Conservation (phyloP, 352 stramenopile genomes). For the Globisporangium nodosum region DNA sequence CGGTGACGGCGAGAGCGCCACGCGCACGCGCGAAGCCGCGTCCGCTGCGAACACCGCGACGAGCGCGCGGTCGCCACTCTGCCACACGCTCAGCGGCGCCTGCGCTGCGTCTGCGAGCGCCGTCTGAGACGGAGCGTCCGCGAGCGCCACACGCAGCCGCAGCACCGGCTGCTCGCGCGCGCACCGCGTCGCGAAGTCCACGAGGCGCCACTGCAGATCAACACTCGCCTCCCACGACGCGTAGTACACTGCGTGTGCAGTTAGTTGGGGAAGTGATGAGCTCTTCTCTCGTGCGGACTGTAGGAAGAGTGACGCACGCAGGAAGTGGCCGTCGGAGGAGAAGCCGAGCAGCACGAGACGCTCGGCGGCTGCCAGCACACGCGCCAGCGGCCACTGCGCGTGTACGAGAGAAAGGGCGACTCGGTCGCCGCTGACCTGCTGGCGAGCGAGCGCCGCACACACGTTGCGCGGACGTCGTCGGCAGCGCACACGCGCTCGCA, state of each 20-base stretch:
- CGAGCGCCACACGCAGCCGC: conserved; percentile 1
- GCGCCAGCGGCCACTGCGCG: conserved; percentile 12
- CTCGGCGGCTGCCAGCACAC: conserved; percentile 40
- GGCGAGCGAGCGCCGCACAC: conserved; percentile 2
- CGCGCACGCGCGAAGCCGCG: conserved; percentile 24
- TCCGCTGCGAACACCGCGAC: conserved; percentile 38
- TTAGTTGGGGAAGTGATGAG: no score
- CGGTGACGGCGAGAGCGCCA: conserved; percentile 42
- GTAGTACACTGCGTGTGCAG: conserved; percentile 32
- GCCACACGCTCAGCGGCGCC: conserved; percentile 46
- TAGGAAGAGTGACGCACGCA: conserved; percentile 24
- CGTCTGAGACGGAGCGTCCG: not conserved
- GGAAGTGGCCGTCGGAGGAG: conserved; percentile 55
- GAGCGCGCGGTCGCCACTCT: conserved; percentile 43
- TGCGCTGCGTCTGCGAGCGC: not conserved
- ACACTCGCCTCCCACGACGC: conserved; percentile 24
- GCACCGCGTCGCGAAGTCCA: conserved; percentile 11
- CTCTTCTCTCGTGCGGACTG: no score
- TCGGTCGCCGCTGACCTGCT: not conserved
- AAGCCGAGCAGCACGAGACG: conserved; percentile 57
- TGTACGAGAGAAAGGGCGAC: conserved; percentile 9
- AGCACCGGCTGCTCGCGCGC: not conserved
- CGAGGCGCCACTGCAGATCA: conserved; percentile 46
- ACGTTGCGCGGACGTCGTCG: not conserved
- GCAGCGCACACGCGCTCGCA: no score